Evolutionary conservation across 371 early-diverging fungal species (phyloP).

Genomic region (Neoconidiobolus thromboides): DNA sequence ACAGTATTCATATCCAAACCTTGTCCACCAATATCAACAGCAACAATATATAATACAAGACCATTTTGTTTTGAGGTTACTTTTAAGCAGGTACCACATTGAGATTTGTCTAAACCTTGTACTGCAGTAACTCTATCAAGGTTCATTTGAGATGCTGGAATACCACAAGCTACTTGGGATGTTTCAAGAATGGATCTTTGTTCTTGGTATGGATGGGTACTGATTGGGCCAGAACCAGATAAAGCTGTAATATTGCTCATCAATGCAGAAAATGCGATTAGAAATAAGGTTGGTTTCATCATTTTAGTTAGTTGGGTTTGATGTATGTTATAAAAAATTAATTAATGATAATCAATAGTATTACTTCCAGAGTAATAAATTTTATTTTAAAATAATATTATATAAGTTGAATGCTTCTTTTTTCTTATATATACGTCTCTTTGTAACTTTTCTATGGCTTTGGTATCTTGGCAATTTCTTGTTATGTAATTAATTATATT

Average conservation of each 20-base stretch:
- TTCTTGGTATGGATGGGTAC: not conserved
- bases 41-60: constrained; percentile 21
- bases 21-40: constrained; percentile 28
- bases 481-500: too few relatives aligned
- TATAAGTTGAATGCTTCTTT: too few relatives aligned
- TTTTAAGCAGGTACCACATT: constrained; percentile 27
- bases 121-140: constrained; percentile 29
- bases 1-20: constrained; percentile 24
- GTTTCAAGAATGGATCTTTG: not conserved
- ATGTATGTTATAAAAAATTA: too few relatives aligned
- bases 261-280: too few relatives aligned
- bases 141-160: constrained; percentile 22
- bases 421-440: too few relatives aligned
- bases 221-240: not conserved
- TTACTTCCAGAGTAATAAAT: too few relatives aligned
- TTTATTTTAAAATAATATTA: too few relatives aligned
- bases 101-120: constrained; percentile 17
- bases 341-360: too few relatives aligned
- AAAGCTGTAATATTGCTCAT: not conserved
- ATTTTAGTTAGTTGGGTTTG: too few relatives aligned
- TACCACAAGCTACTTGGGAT: constrained; percentile 25
- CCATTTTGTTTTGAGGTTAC: constrained; percentile 17
- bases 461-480: too few relatives aligned
- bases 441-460: too few relatives aligned
- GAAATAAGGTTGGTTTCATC: too few relatives aligned